Evolutionary conservation across 352 stramenopile species (phyloP).

Genomic region (Phytophthora cactorum): DNA sequence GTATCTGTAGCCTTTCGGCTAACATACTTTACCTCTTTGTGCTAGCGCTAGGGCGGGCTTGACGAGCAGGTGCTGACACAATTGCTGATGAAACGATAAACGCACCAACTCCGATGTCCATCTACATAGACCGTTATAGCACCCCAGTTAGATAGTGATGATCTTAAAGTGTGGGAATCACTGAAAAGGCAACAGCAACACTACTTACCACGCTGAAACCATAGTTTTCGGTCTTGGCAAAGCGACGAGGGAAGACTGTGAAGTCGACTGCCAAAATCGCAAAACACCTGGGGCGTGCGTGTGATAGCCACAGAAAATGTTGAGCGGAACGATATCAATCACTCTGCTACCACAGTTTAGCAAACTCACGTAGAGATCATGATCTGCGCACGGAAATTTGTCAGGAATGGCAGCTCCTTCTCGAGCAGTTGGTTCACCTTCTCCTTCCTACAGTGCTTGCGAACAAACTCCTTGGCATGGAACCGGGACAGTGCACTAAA

Average conservation of each 20-base stretch:
- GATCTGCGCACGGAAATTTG: conserved; percentile 81
- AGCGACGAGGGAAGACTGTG: conserved; percentile 94
- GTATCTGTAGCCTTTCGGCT: not conserved
- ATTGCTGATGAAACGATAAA: conserved; percentile 94
- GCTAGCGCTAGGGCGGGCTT: conserved; percentile 36
- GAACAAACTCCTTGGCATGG: conserved; percentile 74
- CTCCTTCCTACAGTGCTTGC: conserved; percentile 83
- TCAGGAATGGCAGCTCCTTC: conserved; percentile 82
- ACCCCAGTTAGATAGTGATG: conserved; percentile 6
- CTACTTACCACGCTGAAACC: conserved; percentile 93
- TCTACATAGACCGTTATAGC: conserved; percentile 49
- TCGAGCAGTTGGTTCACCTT: conserved; percentile 79
- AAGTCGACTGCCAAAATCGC: conserved; percentile 99
- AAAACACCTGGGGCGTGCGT: conserved; percentile 59
- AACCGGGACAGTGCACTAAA: conserved; percentile 71
- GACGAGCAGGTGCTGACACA: conserved; percentile 73
- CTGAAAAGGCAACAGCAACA: not conserved
- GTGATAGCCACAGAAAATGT: not conserved
- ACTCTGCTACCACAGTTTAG: not conserved
- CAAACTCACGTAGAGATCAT: conserved; percentile 79
- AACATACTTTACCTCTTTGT: conserved; percentile 15
- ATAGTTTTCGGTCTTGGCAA: conserved; percentile 95
- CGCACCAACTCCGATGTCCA: conserved; percentile 97
- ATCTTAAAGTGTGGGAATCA: not conserved
- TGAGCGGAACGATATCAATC: not conserved